phyloP scores from a whole-genome alignment of 2,329 filamentous ascomycete genomes.

The Pleoardoris graminearum region DNA sequence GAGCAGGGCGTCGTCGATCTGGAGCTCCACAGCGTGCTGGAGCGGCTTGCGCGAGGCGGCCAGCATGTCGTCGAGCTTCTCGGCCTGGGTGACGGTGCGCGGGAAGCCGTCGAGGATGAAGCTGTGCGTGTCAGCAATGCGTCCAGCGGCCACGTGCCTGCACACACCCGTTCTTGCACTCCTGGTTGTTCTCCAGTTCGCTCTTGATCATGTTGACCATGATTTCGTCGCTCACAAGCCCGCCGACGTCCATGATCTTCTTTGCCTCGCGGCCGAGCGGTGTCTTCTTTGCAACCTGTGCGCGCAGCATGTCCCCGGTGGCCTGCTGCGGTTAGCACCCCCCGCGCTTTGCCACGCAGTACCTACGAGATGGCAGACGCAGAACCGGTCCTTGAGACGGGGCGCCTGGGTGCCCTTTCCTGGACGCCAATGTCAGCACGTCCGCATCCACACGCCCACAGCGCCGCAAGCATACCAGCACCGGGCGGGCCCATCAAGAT shows the following conservation, averaged over 20 bases:
- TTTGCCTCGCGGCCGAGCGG: conserved; percentile 92
- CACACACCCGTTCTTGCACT: conserved; percentile 90
- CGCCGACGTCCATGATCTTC: conserved; percentile 99
- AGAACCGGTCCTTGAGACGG: conserved; percentile 97
- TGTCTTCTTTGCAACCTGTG: conserved; percentile 97
- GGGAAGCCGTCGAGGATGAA: conserved; percentile 99
- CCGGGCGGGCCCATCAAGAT: conserved; percentile 96
- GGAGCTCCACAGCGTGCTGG: conserved; percentile 92
- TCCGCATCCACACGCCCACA: background rate
- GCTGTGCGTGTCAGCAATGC: conserved; percentile 52
- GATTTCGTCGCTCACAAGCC: conserved; percentile 97
- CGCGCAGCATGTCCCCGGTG: conserved; percentile 98
- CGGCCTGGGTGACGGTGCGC: conserved; percentile 91
- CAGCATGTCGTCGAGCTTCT: conserved; percentile 94
- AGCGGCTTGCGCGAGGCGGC: conserved; percentile 75
- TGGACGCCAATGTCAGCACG: conserved; percentile 49
- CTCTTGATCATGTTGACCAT: conserved; percentile 99
- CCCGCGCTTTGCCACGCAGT: no score
- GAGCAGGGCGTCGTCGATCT: conserved; percentile 93
- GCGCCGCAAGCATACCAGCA: conserved; percentile 70
- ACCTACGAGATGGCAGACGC: conserved; percentile 91
- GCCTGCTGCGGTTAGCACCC: conserved; percentile 62
- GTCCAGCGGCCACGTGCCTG: background rate
- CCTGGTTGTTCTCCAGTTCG: conserved; percentile 88
- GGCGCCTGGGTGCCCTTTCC: conserved; percentile 99